These are phyloP conservation scores for Lasiosphaeriaceae sp. DNA, from an alignment of 495 filamentous ascomycete species.

Conservation along the genomic window DNA sequence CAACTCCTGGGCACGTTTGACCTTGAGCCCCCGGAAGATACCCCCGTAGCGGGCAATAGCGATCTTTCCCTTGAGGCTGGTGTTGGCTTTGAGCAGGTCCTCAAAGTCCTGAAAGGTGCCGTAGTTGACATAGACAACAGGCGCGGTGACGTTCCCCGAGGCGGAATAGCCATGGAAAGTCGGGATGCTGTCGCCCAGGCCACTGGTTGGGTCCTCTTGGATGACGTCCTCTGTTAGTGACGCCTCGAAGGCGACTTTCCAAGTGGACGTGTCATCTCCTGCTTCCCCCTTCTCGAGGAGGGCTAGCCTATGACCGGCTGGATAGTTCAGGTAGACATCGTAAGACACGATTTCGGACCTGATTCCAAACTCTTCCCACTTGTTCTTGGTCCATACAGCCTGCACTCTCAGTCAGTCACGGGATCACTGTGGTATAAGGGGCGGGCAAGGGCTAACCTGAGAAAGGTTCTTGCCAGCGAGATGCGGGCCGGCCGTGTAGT, in stretches of 20 bases:
- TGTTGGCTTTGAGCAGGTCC: conserved; percentile 70
- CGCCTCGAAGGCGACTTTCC: conserved; percentile 73
- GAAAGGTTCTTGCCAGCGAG: conserved; percentile 84
- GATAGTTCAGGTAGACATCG: conserved; percentile 90
- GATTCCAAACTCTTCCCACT: conserved; percentile 82
- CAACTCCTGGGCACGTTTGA: conserved; percentile 87
- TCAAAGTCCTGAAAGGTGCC: conserved; percentile 82
- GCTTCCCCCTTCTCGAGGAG: conserved; percentile 64
- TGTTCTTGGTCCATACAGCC: conserved; percentile 81
- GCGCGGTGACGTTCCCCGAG: conserved; percentile 81
- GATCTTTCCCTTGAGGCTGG: conserved; percentile 79
- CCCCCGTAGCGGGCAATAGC: conserved; percentile 82
- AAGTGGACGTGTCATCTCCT: conserved; percentile 29
- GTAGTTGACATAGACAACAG: conserved; percentile 80
- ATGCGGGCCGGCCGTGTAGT: conserved; percentile 88
- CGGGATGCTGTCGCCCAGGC: conserved; percentile 70
- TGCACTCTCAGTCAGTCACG: conserved; percentile 33
- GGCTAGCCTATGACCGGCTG: conserved; percentile 71
- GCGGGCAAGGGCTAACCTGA: conserved; percentile 24
- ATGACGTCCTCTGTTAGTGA: conserved; percentile 80
- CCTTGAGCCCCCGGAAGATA: conserved; percentile 86
- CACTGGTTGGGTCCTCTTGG: conserved; percentile 76
- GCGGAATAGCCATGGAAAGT: conserved; percentile 96
- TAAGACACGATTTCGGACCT: conserved; percentile 70
- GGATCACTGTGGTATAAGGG: neutral